Evolutionary conservation across 441 rosid genomes (phyloP).

Genomic region (Populus hybrid): DNA sequence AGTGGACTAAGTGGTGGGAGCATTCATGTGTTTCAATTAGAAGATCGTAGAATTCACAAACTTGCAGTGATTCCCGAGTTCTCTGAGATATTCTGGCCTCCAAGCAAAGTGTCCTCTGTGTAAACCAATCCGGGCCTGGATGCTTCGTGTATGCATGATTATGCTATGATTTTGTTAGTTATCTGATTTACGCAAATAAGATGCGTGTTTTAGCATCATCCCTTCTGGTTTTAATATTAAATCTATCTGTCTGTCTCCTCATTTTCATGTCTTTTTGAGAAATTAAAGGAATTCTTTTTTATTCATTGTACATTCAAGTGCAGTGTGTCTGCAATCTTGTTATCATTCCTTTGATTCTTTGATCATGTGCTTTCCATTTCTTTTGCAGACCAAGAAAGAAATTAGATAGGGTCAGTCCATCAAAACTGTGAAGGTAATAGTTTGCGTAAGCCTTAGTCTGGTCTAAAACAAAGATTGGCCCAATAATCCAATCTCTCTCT

Average conservation of each 20-base stretch:
- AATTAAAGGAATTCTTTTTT: too few species aligned
- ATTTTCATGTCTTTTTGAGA: too few species aligned
- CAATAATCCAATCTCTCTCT: neutral
- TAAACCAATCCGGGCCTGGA: neutral
- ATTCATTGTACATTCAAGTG: too few species aligned
- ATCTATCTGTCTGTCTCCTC: too few species aligned
- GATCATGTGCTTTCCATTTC: neutral
- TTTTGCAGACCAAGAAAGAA: neutral
- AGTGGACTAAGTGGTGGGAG: conserved; percentile 5
- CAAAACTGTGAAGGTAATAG: neutral
- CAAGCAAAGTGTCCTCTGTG: neutral
- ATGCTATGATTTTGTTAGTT: too few species aligned
- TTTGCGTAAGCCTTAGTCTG: neutral
- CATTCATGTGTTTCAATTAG: conserved; percentile 27
- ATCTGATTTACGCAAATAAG: too few species aligned
- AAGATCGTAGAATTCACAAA: conserved; percentile 22
- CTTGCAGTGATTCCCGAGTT: neutral
- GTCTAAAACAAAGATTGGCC: neutral
- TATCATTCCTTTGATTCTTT: too few species aligned
- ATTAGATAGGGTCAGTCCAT: too few species aligned
- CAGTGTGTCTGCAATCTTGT: too few species aligned
- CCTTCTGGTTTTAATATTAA: neutral
- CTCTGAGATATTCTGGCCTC: conserved; percentile 22
- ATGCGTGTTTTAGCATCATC: too few species aligned
- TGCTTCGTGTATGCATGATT: too few species aligned